phyloP scores from a whole-genome alignment of 805 yeast genomes.

The Alloascoidea hylecoeti region DNA sequence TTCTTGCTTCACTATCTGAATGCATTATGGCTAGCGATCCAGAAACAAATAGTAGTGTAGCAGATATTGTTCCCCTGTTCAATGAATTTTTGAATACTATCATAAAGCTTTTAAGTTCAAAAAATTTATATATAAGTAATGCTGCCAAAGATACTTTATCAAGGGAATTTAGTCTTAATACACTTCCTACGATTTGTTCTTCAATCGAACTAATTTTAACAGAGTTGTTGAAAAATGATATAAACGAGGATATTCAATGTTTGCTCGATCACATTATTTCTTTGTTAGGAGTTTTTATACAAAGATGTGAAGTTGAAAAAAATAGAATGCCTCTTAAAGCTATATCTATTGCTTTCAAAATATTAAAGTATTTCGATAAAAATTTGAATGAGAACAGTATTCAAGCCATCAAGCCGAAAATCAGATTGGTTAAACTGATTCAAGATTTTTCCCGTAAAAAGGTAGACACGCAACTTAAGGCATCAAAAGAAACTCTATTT shows the following conservation, averaged over 20 bases:
- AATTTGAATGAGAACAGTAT: no score
- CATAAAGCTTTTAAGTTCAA: conserved; percentile 30
- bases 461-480: no score
- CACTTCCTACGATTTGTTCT: conserved; percentile 29
- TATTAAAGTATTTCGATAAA: no score
- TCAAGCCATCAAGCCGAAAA: no score
- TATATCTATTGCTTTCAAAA: neutral
- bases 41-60: conserved; percentile 16
- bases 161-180: conserved; percentile 44
- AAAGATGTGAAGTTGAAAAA: conserved; percentile 4
- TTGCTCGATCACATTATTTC: conserved; percentile 15
- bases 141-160: conserved; percentile 54
- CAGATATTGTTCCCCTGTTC: conserved; percentile 14
- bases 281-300: neutral
- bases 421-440: no score
- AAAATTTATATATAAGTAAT: conserved; percentile 43
- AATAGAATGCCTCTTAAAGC: neutral
- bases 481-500: neutral
- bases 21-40: conserved; percentile 26
- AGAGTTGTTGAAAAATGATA: neutral
- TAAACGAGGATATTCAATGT: conserved; percentile 8
- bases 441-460: no score
- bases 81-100: conserved; percentile 37
- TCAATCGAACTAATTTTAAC: conserved; percentile 18
- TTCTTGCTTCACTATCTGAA: conserved; percentile 57